Evolutionary conservation across 495 filamentous ascomycete genomes (phyloP), one percentile per base, ranked within the genome.

Genomic region (Aspergillus saccharolyticus): DNA sequence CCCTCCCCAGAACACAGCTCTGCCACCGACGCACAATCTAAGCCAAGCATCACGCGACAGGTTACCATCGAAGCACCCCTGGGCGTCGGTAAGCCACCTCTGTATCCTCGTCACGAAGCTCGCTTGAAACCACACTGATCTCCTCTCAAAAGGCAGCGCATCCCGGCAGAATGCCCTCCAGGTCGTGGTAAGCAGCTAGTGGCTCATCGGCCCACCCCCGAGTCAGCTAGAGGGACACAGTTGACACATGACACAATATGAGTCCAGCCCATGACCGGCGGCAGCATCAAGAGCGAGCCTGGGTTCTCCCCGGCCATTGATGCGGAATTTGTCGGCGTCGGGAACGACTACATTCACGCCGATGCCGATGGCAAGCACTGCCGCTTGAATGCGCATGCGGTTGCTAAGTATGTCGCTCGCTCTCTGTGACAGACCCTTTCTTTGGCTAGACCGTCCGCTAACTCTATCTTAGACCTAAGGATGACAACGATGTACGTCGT

Each of bases 261-360:
- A 18, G n/a, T 21, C 50, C 39, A 79, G 78, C 73, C 77, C 24
- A 74, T 80, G 70, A 66, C 62, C 14, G 72, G 70, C 20, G 77
- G 75, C 42, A 71, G 69, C n/a, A 53, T 78, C 55, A 74, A 75
- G 52, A 70, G 66, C 50, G 74, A 74, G 19, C 60, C 71, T 0
- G 63, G 69, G 10, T 80, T 78, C 60, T 61, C 61, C 4, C 75
- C 74, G 0, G 58, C 65, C 17, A 45, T 84, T 20, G 75, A 82
- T 57, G 77, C 76, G n/a, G 64, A 71, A 18, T 78, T 82, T 53
- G 66, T 71, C 21, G 75, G 78, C 47, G 56, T 59, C 6, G 80
- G 78, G n/a, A 73, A 71, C 55, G 80, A 83, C 57, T 81, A 73
- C 61, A 82, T 85, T 70, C 74, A 70, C 43, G 63, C 67, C 14